Conservation (phyloP, 352 stramenopile genomes). For the Phytopythium mirpurense region DNA sequence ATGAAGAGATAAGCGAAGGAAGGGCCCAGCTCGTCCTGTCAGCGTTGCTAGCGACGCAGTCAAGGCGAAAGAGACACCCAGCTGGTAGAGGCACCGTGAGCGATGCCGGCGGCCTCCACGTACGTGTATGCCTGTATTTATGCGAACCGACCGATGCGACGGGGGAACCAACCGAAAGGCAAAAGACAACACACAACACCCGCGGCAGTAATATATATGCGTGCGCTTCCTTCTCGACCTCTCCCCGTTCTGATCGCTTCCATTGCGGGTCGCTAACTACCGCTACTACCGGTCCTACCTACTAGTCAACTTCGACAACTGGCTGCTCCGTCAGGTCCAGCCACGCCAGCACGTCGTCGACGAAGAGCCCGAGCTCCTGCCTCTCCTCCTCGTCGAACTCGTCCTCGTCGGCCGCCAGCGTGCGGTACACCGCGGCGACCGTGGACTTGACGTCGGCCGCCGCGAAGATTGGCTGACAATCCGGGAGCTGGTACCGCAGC, state of each 20-base stretch:
- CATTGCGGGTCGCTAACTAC: too few species aligned
- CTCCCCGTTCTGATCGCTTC: not conserved
- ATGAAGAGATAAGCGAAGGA: slow-evolving; percentile 28
- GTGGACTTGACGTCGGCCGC: slow-evolving; percentile 30
- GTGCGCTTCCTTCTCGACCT: not conserved
- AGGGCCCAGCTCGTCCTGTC: not conserved
- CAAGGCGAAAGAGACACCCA: not conserved
- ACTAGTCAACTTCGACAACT: not conserved
- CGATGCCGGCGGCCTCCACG: not conserved
- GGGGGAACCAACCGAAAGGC: not conserved
- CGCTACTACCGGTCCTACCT: not conserved
- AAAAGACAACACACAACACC: not conserved
- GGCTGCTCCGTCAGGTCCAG: slow-evolving; percentile 7
- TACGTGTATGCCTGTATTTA: slow-evolving; percentile 4
- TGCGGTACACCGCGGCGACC: slow-evolving; percentile 25
- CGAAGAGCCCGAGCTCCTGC: slow-evolving; percentile 39
- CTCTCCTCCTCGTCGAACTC: slow-evolving; percentile 49
- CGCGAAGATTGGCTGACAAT: slow-evolving; percentile 37
- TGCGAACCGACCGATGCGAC: not conserved
- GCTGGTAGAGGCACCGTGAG: not conserved
- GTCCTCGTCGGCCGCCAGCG: slow-evolving; percentile 20
- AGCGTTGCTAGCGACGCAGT: not conserved
- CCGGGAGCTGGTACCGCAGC: slow-evolving; percentile 57
- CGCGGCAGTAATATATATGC: slow-evolving; percentile 4
- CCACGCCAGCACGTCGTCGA: slow-evolving; percentile 22